These are phyloP conservation scores for Beauveria pseudobassiana DNA, from an alignment of 2,329 filamentous ascomycete genomes.

Conservation along the genomic window DNA sequence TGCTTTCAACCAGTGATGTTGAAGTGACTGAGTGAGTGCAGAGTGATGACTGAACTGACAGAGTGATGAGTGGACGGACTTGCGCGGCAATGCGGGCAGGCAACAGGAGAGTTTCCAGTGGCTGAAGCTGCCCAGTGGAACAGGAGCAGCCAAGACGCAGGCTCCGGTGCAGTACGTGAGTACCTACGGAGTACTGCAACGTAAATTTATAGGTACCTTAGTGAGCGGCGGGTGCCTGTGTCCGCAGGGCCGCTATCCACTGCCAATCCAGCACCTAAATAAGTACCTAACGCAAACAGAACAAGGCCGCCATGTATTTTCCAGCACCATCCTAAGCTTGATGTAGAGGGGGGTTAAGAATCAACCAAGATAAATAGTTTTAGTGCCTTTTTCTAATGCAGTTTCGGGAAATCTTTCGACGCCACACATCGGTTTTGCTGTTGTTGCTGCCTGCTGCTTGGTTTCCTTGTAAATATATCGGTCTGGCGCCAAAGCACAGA, in stretches of 20 bases:
- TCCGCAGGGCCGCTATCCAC: not conserved
- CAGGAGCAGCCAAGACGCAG: not conserved
- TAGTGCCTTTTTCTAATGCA: not conserved
- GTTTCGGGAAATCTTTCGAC: not conserved
- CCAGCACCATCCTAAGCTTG: too few relatives aligned
- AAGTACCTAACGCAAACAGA: not conserved
- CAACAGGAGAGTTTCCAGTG: not conserved
- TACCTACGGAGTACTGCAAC: not conserved
- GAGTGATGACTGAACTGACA: not conserved
- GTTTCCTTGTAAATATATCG: not conserved
- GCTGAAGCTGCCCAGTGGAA: not conserved
- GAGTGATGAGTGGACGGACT: not conserved
- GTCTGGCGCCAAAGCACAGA: too few relatives aligned
- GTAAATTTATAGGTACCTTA: not conserved
- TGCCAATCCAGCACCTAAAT: too few relatives aligned
- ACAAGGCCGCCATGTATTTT: not conserved
- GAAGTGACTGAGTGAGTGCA: too few relatives aligned
- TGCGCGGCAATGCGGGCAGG: not conserved
- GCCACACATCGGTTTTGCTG: not conserved
- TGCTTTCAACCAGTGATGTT: not conserved
- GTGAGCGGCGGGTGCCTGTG: not conserved
- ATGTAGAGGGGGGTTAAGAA: too few relatives aligned
- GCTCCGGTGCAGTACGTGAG: not conserved
- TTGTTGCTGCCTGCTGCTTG: not conserved
- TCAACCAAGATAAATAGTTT: too few relatives aligned